These are phyloP conservation scores for Rubroshorea leprosula DNA, from an alignment of 345 rosid species.

Conservation along the genomic window DNA sequence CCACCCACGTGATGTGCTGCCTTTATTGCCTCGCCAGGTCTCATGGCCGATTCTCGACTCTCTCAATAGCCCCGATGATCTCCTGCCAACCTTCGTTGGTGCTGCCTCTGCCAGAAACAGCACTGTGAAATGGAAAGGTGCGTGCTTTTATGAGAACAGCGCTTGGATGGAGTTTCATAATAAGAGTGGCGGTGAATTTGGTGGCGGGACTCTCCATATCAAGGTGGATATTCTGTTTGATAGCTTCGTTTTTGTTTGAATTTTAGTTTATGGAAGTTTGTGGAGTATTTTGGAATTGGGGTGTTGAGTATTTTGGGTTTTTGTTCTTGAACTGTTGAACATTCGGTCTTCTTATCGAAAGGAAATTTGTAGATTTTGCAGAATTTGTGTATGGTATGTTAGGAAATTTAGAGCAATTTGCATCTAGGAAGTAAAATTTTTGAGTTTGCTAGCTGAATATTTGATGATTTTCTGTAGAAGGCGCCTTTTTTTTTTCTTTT, in stretches of 20 bases:
- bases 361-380: neutral
- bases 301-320: neutral
- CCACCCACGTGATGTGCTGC: constrained; percentile 68
- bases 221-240: constrained; percentile 35
- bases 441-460: too few species aligned
- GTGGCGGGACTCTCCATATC: constrained; percentile 89
- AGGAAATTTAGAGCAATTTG: too few species aligned
- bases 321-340: neutral
- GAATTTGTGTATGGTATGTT: too few species aligned
- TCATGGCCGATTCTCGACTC: constrained; percentile 79
- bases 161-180: constrained; percentile 95
- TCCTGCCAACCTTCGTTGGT: constrained; percentile 82
- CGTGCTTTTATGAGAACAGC: constrained; percentile 68
- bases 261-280: neutral
- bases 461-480: too few species aligned
- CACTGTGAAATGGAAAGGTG: constrained; percentile 72
- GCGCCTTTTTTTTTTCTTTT: too few species aligned
- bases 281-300: neutral
- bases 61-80: constrained; percentile 56
- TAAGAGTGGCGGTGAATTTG: constrained; percentile 64
- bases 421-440: neutral
- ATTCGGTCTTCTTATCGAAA: neutral
- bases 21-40: constrained; percentile 61
- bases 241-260: neutral
- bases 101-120: constrained; percentile 49